These are phyloP conservation scores for Cercospora brassicicola DNA, from an alignment of 2,329 filamentous ascomycete species.

Conservation along the genomic window DNA sequence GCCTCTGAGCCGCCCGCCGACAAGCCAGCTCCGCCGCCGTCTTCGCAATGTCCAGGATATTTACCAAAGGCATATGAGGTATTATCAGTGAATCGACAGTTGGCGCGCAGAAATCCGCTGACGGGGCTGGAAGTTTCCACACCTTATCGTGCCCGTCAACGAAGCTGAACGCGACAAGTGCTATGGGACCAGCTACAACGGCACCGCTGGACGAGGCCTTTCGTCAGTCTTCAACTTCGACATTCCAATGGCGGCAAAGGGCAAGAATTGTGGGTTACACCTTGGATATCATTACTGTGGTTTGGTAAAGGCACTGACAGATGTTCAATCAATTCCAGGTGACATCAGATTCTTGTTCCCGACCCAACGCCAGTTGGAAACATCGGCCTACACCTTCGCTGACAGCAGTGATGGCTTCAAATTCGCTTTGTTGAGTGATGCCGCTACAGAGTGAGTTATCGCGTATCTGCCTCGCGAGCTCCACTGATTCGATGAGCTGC, in stretches of 20 bases:
- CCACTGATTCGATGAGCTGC: not conserved
- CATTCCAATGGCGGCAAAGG: conserved; percentile 55
- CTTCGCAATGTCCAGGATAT: conserved; percentile 20
- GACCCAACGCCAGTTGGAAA: conserved; percentile 56
- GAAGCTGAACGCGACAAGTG: conserved; percentile 54
- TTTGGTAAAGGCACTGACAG: not conserved
- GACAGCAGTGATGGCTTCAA: conserved; percentile 23
- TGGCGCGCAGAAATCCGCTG: not conserved
- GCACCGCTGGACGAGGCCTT: conserved; percentile 54
- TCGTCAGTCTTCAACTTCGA: conserved; percentile 70
- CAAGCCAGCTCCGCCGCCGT: conserved; percentile 10
- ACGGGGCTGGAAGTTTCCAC: conserved; percentile 48
- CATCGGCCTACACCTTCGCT: conserved; percentile 57
- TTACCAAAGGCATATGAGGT: conserved; percentile 15
- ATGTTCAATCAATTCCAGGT: not conserved
- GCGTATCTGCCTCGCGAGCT: not conserved
- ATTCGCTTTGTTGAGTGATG: conserved; percentile 44
- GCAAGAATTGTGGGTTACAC: conserved; percentile 45
- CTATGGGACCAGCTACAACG: conserved; percentile 58
- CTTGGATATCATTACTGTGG: conserved; percentile 44
- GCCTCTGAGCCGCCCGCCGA: conserved; percentile 13
- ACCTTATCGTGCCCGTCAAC: conserved; percentile 64
- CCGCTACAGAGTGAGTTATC: conserved; percentile 43
- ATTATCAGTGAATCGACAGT: not conserved
- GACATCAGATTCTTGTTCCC: conserved; percentile 67